phyloP scores from a whole-genome alignment of 768 basidiomycete species.

The Macrolepiota albuminosa region DNA sequence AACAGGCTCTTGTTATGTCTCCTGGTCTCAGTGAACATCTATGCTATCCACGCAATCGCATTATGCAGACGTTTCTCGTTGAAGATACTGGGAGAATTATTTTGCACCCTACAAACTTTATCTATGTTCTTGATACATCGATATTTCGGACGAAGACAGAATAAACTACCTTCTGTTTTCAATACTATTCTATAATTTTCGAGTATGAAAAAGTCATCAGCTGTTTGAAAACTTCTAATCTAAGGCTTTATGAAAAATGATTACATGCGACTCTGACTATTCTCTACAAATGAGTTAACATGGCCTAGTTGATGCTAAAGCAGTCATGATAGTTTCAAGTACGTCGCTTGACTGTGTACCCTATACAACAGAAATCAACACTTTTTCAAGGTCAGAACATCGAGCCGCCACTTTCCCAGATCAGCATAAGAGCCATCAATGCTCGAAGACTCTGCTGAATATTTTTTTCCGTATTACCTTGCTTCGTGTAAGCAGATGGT shows the following conservation, averaged over 20 bases:
- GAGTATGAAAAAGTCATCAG: too few relatives aligned
- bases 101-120: background rate
- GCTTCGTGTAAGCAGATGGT: too few relatives aligned
- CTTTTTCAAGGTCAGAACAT: background rate
- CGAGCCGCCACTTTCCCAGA: background rate
- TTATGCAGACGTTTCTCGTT: background rate
- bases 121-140: background rate
- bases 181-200: background rate
- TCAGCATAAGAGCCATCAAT: background rate
- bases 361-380: background rate
- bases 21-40: background rate
- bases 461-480: background rate
- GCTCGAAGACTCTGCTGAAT: background rate
- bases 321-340: background rate
- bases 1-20: background rate
- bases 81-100: background rate
- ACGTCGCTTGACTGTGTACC: background rate
- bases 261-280: background rate
- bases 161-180: background rate
- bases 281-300: background rate
- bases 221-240: too few relatives aligned
- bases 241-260: background rate
- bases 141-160: background rate
- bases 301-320: background rate
- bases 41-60: too few relatives aligned